Evolutionary conservation across 1,284 basidiomycete species (phyloP), one percentile per base, ranked within the genome.

Genomic region (Leccinum subrobustum): DNA sequence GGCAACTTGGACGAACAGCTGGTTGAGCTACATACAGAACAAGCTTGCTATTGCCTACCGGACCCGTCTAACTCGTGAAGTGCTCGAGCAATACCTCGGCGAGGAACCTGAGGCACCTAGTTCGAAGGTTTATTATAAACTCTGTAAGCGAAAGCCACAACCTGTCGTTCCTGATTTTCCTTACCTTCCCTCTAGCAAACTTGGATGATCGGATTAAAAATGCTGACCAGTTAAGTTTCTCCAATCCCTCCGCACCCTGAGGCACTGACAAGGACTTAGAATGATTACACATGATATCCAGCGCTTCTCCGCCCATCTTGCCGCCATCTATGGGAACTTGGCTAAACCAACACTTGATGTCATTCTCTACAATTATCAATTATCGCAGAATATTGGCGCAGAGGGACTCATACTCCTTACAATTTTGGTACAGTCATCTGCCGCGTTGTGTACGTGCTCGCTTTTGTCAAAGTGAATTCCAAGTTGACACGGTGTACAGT

Each of bases 271-370:
- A 25, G 31, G 51, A 47, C 47, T 12, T 67, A 92, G 89, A 74
- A 91, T 96, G 86, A 94, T 98, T 65, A 96, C 95, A 0, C 91
- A 96, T 63, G 96, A 99, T 73, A 94, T 98, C 51, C 92, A 95
- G 73, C 92, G 92, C 61, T 98, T 98, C 77, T 94, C 93, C 35
- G 85, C 84, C 23, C 91, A 95, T 70, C 84, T 99, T 16, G 94
- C 96, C 8, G 93, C 95, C 47, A 95, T 98, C 52, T 99, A 98
- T 75, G 88, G 91, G 16, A 96, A 96, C 74, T 78, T 97, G 50
- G 94, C 95, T 42, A 98, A 98, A 75, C 96, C 96, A 1, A 82
- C 92, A 16, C 82, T 98, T 39, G 96, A 98, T 70, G 93, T 96
- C 56, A 91, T 96, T 61, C 78, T 99, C 16, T 99, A 98, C 80